Percentiles rank a stretch among this genome's conserved stretches.
Conservation (phyloP, 306 rosid genomes). For the Pyrus pyrifolia region DNA sequence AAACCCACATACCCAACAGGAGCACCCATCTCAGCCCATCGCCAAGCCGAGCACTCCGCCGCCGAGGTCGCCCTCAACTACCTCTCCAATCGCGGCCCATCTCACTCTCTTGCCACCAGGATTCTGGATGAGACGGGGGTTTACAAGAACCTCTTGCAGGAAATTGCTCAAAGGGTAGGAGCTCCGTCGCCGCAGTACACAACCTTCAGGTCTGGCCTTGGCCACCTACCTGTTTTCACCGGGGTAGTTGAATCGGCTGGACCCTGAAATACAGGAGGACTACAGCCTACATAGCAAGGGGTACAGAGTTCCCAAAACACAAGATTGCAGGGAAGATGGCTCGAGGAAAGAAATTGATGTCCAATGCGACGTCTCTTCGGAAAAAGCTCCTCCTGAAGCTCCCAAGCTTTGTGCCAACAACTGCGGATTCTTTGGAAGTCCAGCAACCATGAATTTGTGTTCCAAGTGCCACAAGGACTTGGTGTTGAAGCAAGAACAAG, state of each 20-base stretch:
- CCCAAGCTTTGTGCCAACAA: slow-evolving; percentile 45
- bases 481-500: slow-evolving; percentile 32
- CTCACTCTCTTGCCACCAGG: slow-evolving; percentile 88
- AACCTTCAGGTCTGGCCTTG: slow-evolving; percentile 90
- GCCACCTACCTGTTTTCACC: slow-evolving; percentile 93
- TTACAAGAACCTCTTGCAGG: slow-evolving; percentile 95
- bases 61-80: slow-evolving; percentile 96
- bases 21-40: no score
- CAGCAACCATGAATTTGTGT: slow-evolving; percentile 47
- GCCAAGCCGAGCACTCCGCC: slow-evolving; percentile 98
- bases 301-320: no score
- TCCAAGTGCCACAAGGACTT: slow-evolving; percentile 47
- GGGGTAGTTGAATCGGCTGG: slow-evolving; percentile 94
- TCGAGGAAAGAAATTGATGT: no score
- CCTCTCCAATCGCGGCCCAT: slow-evolving; percentile 83
- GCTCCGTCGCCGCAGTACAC: slow-evolving; percentile 95
- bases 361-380: no score
- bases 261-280: no score
- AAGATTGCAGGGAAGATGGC: no score
- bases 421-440: slow-evolving; percentile 43
- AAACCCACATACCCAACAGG: no score
- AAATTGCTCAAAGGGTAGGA: slow-evolving; percentile 95
- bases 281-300: no score
- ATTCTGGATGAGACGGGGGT: slow-evolving; percentile 98
- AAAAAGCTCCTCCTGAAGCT: slow-evolving; percentile 40